Base-by-base conservation (phyloP, 2,329 filamentous ascomycete genomes). In the Acrodontium crateriforme region DNA sequence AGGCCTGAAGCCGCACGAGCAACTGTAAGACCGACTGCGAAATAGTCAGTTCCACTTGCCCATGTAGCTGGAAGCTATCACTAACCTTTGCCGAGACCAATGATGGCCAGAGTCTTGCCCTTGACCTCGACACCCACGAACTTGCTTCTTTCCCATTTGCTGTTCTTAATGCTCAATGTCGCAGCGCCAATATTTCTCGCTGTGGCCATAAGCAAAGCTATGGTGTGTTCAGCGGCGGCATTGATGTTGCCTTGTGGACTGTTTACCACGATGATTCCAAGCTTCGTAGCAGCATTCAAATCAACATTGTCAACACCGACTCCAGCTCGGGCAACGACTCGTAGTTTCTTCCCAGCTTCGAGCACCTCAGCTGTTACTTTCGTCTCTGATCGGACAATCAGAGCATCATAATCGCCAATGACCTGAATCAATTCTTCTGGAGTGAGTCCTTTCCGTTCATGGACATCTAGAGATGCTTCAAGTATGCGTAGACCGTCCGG, bases 271-370 rank as follows among this genome's bases (percentile, higher is more conserved):
- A 85, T 74, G 34, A 87, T 74, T 12, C 81, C 81, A 29, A 73
- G 62, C 20, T 67, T 63, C 0, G 79, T 87, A 3, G 80, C 80
- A 6, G 72, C 69, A 18, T 71, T 61, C 0, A 87, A 74, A 47
- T 87, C 65, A 26, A 89, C 80, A 55, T 87, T 85, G 56, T 87
- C 79, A 14, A 87, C 78, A 17, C 78, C 81, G 1, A 87, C 81
- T 9, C 81, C 81, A 9, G 81, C 81, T 35, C 81, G 65, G 2
- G 79, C 81, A 13, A 89, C 78, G 6, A 87, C 80, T 39, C 78
- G 76, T 28, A 87, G 63, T 34, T 71, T 77, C 40, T 63, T 69
- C 7, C 71, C 79, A 2, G 74, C 74, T 9, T 60, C 55, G 9
- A 87, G 63, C 1, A 87, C 63, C 3, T 66, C 58, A 0, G 75